Evolutionary conservation across 768 basidiomycete genomes (phyloP), one percentile per base, ranked within the genome.

Genomic region (Phaeotremella skinneri): DNA sequence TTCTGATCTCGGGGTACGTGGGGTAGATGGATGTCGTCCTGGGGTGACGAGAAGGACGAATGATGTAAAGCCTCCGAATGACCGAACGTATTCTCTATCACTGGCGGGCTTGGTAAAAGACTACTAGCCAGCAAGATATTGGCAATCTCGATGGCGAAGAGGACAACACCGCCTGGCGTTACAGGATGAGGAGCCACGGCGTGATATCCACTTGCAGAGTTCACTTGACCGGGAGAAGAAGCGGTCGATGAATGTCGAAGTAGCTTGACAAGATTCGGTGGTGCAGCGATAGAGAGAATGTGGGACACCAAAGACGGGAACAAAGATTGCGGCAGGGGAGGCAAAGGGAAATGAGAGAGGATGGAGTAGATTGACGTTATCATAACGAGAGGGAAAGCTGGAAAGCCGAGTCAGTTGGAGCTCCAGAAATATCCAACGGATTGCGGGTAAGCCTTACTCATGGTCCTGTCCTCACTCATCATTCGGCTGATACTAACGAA

Each of bases 321-420:
- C 2, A 52, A 31, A 2, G 34, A 13, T 4, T 39, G 16, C 1
- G 65, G 53, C 1, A 67, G 32, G 31, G 47, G 32, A 0, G 64
- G 66, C 1, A 72, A 32, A 20, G 71, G 66, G 49, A 63, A 66
- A 11, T 41, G 55, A 14, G 54, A 43, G 17, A 75, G 21, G 21
- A 63, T 58, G 0, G 62, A 56, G 49, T 72, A 67, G 23, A 66
- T 43, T 20, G 60, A 67, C 14, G 55, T 45, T n/a, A 75, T 56
- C 14, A 72, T 41, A 1, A 68, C 61, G 2, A 75, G 54, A 1
- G 70, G 63, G 54, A 70, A 72, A 16, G 65, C 73, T 75, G 39
- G 2, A 37, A 11, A 7, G 49, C 9, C 14, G 4, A n/a, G n/a
- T 50, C 32, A 45, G 29, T 50, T 5, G 0, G 9, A 32, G 13